Conservation (phyloP, 805 yeast genomes). For the Lipomyces starkeyi region DNA sequence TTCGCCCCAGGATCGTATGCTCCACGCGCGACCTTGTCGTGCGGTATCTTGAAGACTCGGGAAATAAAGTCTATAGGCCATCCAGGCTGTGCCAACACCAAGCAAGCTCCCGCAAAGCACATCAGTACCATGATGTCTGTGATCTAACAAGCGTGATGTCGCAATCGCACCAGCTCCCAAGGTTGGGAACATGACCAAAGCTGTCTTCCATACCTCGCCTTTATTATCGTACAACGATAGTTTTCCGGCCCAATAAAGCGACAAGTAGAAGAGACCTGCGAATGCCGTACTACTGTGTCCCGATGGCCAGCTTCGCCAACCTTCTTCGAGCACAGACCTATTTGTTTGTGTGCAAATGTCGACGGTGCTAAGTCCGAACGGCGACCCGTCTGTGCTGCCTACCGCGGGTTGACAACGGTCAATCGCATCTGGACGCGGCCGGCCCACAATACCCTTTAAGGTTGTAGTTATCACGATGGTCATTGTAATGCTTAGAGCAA, state of each 20-base stretch:
- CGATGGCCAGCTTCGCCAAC: slow-evolving; percentile 62
- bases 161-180: slow-evolving; percentile 80
- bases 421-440: slow-evolving; percentile 90
- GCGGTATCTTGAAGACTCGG: slow-evolving; percentile 48
- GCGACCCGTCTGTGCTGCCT: slow-evolving; percentile 55
- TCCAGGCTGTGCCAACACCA: slow-evolving; percentile 66
- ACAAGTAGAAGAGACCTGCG: slow-evolving; percentile 55
- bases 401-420: slow-evolving; percentile 76
- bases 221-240: slow-evolving; percentile 50
- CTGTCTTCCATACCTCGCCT: slow-evolving; percentile 40
- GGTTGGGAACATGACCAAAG: slow-evolving; percentile 43
- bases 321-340: slow-evolving; percentile 51
- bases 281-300: slow-evolving; percentile 64
- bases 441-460: slow-evolving; percentile 82
- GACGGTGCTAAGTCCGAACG: slow-evolving; percentile 42
- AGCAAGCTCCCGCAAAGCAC: slow-evolving; percentile 72
- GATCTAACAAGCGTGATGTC: slow-evolving; percentile 84
- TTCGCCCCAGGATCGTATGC: slow-evolving; percentile 33
- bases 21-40: slow-evolving; percentile 35
- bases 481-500: slow-evolving; percentile 62
- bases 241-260: slow-evolving; percentile 58
- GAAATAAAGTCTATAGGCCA: slow-evolving; percentile 61
- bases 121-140: slow-evolving; percentile 91
- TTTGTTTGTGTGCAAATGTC: slow-evolving; percentile 48
- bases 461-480: slow-evolving; percentile 72